Conservation (phyloP, 2,329 filamentous ascomycete genomes). For the Xylariaceae sp. region DNA sequence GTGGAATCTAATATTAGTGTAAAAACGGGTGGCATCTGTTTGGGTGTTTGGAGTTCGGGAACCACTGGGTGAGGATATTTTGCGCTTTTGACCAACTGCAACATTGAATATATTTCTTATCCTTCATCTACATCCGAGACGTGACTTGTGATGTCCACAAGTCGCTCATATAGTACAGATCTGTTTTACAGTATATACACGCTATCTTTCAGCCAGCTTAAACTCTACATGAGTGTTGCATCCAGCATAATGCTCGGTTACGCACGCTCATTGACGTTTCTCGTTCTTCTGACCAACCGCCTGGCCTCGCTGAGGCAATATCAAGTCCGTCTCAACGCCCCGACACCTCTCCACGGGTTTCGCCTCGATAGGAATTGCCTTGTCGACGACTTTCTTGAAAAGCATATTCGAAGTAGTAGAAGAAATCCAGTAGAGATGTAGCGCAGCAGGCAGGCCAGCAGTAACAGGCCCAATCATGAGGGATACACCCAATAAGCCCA, state of each 20-base stretch:
- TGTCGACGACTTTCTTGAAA: slow-evolving; percentile 19
- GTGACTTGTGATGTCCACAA: too few species aligned
- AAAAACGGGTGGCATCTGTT: neutral
- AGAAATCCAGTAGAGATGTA: slow-evolving; percentile 43
- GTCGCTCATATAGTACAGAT: too few species aligned
- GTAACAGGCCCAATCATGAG: slow-evolving; percentile 35
- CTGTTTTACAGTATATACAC: too few species aligned
- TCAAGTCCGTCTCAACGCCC: slow-evolving; percentile 15
- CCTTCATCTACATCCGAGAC: too few species aligned
- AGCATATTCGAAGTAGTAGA: slow-evolving; percentile 28
- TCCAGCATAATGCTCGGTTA: too few species aligned
- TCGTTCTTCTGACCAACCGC: neutral
- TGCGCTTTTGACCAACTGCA: too few species aligned
- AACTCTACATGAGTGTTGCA: too few species aligned
- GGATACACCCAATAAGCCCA: slow-evolving; percentile 27
- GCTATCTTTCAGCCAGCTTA: too few species aligned
- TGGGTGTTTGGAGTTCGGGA: too few species aligned
- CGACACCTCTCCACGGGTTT: slow-evolving; percentile 15
- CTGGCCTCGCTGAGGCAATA: slow-evolving; percentile 15
- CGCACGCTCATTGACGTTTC: too few species aligned
- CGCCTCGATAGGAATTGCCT: slow-evolving; percentile 23
- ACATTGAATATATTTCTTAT: too few species aligned
- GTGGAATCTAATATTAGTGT: neutral
- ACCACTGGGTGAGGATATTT: too few species aligned
- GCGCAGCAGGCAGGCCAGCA: slow-evolving; percentile 36